Conservation (phyloP, 176 grass and related monocot species). For the Chrysopogon serrulatus region DNA sequence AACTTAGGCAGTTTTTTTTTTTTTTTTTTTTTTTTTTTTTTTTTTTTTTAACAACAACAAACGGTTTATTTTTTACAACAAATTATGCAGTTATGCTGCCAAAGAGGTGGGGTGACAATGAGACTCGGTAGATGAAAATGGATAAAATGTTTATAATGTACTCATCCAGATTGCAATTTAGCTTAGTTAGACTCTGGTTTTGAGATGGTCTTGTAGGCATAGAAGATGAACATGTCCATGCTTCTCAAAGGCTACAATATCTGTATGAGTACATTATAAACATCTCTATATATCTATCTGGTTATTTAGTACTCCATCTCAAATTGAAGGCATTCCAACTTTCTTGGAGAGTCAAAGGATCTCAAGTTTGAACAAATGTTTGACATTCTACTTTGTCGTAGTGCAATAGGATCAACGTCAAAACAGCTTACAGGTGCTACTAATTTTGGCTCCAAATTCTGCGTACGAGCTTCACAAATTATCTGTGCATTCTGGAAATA, state of each 20-base stretch:
- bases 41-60: no score
- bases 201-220: neutral
- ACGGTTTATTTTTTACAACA: no score
- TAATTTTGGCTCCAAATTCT: neutral
- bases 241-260: neutral
- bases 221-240: neutral
- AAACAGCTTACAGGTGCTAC: neutral
- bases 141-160: neutral
- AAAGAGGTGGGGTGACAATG: neutral
- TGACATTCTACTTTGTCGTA: neutral
- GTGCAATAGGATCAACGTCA: neutral
- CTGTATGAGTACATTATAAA: neutral
- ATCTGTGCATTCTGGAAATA: neutral
- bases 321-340: no score
- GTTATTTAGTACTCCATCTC: no score
- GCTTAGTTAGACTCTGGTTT: neutral
- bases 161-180: neutral
- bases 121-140: neutral
- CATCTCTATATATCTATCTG: neutral
- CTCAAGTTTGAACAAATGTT: no score
- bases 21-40: no score
- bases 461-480: neutral
- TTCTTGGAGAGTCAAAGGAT: no score
- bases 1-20: neutral
- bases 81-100: neutral